Evolutionary conservation across 1,284 basidiomycete species (phyloP), one percentile per base, ranked within the genome.

Genomic region (Ceratobasidium sp.): DNA sequence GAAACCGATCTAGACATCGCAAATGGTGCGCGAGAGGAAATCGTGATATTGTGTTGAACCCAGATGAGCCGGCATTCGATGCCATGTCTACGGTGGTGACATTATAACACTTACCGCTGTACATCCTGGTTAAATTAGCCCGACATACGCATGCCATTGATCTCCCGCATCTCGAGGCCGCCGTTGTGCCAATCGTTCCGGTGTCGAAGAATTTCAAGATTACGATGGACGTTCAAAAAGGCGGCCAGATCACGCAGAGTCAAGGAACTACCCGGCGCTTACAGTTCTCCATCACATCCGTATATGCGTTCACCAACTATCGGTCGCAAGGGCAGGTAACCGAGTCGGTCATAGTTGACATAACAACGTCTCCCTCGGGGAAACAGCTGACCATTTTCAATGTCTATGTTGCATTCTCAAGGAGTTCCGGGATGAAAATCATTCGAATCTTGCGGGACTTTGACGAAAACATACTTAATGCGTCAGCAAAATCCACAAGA

Each of bases 381-480:
- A 57, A n/a, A 10, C 65, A 69, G 0, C 71, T 84, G 3, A 82
- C 68, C 2, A 71, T 82, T 2, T 83, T 83, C 80, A 86, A 84
- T 66, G 69, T 82, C 1, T 85, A 85, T 74, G 83, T 85, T 14
- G 83, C 84, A 38, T 74, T 85, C 20, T 85, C 84, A n/a, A 68
- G 82, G 3, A 84, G 84, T 70, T 81, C 81, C 0, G 84, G 84
- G 5, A 27, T 79, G 10, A 69, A 79, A 7, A 83, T 80, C 0
- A 84, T 85, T 18, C 78, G 82, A 0, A 76, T 86, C 16, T 78
- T 83, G 33, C 77, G 81, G 66, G 77, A 82, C 48, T 82, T 83
- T 60, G 83, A 83, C 38, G 46, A 54, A 10, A 20, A 3, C 12
- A 12, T 54, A 30, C 48, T 68, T 14, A 41, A 30, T 30, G 27